Evolutionary conservation across 2,329 filamentous ascomycete genomes (phyloP), one percentile per base, ranked within the genome.

Genomic region (Teratosphaeria epicoccoides): DNA sequence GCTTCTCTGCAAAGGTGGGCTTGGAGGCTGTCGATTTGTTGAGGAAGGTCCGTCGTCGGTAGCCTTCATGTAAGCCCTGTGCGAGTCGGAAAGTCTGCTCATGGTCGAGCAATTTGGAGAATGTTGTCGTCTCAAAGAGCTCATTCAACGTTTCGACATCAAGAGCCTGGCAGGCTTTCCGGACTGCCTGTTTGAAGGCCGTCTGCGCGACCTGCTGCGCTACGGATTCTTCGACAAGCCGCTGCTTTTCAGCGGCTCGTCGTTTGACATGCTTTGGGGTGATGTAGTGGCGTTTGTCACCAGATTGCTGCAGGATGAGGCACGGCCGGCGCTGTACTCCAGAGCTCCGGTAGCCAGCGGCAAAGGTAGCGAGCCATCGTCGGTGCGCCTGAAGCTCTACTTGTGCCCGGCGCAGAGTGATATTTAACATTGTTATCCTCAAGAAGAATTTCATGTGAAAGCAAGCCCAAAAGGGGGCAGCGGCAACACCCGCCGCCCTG

Each of bases 381-480:
- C 44, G 17, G 25, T 61, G 59, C 11, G 52, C 48, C 47, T 58
- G 55, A 23, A 60, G 55, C 53, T 60, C 54, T 6, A 53, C 25
- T 46, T 53, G 59, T n/a, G 53, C 53, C 29, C 54, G 55, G 37
- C 55, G 54, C 11, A 58, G 49, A 43, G 46, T 50, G 17, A 56
- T 46, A 9, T 49, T 47, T 44, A 56, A 52, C 56, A 59, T 60
- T 51, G 47, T 43, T 23, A 22, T 24, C n/a, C 7, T 24, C 23
- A 17, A 23, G 26, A 49, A 49, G 20, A 46, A 10, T 28, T 46
- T 25, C 44, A 46, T 46, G 25, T 46, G 44, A 46, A 46, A 46
- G 44, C 33, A 17, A 40, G n/a, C 33, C n/a, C 33, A 22, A 40
- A 40, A 40, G 33, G 33, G 33, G 33, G 20, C 33, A 20, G n/a